phyloP scores from a whole-genome alignment of 164 flowering plant species.

The Tetracentron sinense region DNA sequence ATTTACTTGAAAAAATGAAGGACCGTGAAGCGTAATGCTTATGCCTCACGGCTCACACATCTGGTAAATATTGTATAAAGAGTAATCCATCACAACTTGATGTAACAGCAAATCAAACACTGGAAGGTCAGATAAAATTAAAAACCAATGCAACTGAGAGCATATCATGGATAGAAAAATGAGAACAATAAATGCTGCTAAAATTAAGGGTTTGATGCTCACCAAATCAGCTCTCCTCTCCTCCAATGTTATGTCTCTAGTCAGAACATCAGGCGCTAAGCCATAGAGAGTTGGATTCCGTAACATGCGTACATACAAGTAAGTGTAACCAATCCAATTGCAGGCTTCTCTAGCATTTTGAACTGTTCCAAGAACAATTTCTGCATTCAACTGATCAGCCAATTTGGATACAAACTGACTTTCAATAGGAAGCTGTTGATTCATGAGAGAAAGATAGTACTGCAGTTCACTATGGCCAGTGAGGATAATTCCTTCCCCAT shows the following conservation, averaged over 20 bases:
- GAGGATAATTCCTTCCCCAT: conserved; percentile 91
- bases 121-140: no score
- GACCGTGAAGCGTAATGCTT: no score
- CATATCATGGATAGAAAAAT: neutral
- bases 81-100: neutral
- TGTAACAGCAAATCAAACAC: neutral
- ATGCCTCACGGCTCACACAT: no score
- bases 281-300: conserved; percentile 90
- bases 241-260: conserved; percentile 59
- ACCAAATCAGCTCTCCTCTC: conserved; percentile 96
- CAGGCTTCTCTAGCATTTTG: conserved; percentile 97
- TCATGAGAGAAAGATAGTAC: conserved; percentile 94
- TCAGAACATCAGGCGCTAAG: conserved; percentile 57
- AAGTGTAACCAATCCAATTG: conserved; percentile 91
- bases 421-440: conserved; percentile 96
- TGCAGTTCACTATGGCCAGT: conserved; percentile 89
- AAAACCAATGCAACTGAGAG: no score
- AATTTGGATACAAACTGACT: conserved; percentile 92
- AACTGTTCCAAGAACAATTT: conserved; percentile 97
- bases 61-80: no score
- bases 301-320: conserved; percentile 86
- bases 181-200: neutral
- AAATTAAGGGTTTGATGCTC: conserved; percentile 21
- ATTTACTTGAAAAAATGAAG: no score
- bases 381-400: conserved; percentile 98